Base-by-base conservation (phyloP, 2,329 filamentous ascomycete genomes). In the Gaeumannomyces tritici region DNA sequence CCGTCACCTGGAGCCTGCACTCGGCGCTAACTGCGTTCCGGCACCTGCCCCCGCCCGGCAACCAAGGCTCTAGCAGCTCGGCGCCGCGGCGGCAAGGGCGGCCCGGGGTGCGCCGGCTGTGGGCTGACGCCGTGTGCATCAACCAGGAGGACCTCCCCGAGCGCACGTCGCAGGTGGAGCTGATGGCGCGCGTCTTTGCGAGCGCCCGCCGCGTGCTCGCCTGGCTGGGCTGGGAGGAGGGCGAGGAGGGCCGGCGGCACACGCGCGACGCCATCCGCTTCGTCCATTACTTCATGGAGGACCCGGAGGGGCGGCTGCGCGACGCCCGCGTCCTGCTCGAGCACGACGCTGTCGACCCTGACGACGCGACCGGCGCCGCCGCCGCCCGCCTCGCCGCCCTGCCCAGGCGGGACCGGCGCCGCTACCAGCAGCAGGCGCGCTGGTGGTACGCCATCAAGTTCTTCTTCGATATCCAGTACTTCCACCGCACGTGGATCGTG, bases 61-160 rank as follows among this genome's bases (percentile, higher is more conserved):
- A 31, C 7, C 7, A 31, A 27, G 54, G 54, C n/a, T 1, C 13
- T 21, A 27, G 27, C n/a, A 28, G 11, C 12, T n/a, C 8, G 13
- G 59, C 59, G 59, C 15, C 28, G n/a, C 26, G n/a, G 55, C 24
- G 9, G 28, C 27, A 15, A 15, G 26, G 12, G 24, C 47, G 33
- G 31, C 42, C 21, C 11, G 35, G 35, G 9, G 59, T 55, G 59
- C 47, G 59, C 3, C 59, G 59, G n/a, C 58, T 69, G 1, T 69
- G 68, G 68, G 65, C 63, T 27, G 68, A 69, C 47, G 67, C 67
- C 3, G 28, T 69, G 13, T 69, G 68, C 63, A 68, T 69, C 68
- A 68, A 69, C 65, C 67, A 68, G 57, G 55, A 60, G 4, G 64
- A 68, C 28, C 29, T 63, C 6, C 12, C 26, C 6, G 68, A 69